Conservation (phyloP, 441 rosid species). For the Caryocar brasiliense region DNA sequence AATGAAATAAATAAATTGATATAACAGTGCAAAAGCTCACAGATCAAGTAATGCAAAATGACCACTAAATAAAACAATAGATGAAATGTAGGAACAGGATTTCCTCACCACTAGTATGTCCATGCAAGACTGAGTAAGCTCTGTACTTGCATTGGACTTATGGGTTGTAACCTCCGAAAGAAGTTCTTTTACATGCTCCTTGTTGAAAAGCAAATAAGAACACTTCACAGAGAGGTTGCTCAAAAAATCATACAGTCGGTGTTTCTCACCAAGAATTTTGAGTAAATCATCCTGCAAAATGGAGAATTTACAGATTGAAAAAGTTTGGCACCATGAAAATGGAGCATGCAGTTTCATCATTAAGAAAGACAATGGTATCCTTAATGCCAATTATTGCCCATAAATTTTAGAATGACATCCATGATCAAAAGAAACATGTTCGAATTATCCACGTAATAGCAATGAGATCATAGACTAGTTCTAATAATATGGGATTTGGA, state of each 20-base stretch:
- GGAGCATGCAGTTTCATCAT: not conserved
- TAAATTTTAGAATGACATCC: no score
- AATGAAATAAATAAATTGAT: no score
- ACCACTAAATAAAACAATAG: no score
- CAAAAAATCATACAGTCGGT: slow-evolving; percentile 77
- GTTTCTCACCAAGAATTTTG: slow-evolving; percentile 84
- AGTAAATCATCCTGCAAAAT: slow-evolving; percentile 86
- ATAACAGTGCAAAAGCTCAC: no score
- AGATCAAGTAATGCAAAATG: no score
- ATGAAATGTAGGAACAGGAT: slow-evolving; percentile 6
- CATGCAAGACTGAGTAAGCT: slow-evolving; percentile 62
- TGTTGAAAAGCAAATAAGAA: slow-evolving; percentile 77
- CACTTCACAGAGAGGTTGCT: slow-evolving; percentile 76
- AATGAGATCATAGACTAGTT: no score
- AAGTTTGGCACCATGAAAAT: slow-evolving; percentile 1
- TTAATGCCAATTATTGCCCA: no score
- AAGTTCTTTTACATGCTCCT: slow-evolving; percentile 87
- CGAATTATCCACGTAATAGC: no score
- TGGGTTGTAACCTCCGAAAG: slow-evolving; percentile 52
- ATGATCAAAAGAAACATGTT: no score
- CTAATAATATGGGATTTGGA: no score
- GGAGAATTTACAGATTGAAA: not conserved
- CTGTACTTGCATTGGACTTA: slow-evolving; percentile 54
- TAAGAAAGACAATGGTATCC: no score
- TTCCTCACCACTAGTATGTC: slow-evolving; percentile 83